A percentile compares a stretch with the other conserved stretches of the same genome.
These are phyloP conservation scores for Cupressus sempervirens DNA, from an alignment of 75 land plant species.

Conservation along the genomic window DNA sequence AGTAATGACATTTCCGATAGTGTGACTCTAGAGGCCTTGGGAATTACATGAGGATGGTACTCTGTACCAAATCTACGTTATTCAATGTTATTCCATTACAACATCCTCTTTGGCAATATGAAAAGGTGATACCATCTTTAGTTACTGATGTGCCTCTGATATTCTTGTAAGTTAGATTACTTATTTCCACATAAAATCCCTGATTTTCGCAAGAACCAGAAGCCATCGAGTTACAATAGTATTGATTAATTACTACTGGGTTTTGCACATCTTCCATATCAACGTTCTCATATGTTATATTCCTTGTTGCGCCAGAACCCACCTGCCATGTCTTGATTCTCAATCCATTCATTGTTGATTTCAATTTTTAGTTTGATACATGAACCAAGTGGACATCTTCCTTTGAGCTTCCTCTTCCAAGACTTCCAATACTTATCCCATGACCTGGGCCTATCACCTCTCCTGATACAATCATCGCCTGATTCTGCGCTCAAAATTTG, in stretches of 20 bases:
- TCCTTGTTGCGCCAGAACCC: slow-evolving; percentile 44
- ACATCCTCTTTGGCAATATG: slow-evolving; percentile 27
- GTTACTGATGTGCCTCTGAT: slow-evolving; percentile 39
- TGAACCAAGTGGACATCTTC: slow-evolving; percentile 26
- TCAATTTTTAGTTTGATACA: slow-evolving; percentile 29
- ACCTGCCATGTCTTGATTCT: slow-evolving; percentile 75
- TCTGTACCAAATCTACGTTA: neutral
- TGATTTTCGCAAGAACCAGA: slow-evolving; percentile 11
- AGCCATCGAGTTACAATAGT: slow-evolving; percentile 32
- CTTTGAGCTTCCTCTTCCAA: slow-evolving; percentile 31
- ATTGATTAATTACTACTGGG: slow-evolving; percentile 69
- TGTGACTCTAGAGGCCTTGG: neutral
- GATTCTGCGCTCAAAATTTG: too few relatives aligned
- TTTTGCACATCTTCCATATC: slow-evolving; percentile 22
- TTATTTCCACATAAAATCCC: slow-evolving; percentile 36
- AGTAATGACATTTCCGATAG: neutral
- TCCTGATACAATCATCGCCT: too few relatives aligned
- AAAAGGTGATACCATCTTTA: slow-evolving; percentile 16
- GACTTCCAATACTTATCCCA: slow-evolving; percentile 46
- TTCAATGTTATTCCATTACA: neutral
- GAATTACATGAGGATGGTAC: neutral
- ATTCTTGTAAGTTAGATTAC: slow-evolving; percentile 27
- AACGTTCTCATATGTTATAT: slow-evolving; percentile 37
- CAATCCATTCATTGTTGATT: slow-evolving; percentile 44
- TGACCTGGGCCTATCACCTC: too few relatives aligned